phyloP scores from a whole-genome alignment of 176 grass and related monocot species.

The Musa troglodytarum region DNA sequence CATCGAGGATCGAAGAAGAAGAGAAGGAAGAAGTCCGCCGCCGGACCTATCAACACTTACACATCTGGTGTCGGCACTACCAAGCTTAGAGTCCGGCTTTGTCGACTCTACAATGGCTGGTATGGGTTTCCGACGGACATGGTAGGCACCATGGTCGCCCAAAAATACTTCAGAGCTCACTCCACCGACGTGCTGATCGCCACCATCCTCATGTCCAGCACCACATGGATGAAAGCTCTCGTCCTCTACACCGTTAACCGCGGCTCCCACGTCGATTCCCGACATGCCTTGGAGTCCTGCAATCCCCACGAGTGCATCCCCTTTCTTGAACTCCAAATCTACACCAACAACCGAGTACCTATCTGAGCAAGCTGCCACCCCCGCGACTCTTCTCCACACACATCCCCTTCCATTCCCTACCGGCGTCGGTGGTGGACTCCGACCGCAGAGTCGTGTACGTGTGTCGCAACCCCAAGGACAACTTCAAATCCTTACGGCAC shows the following conservation, averaged over 20 bases:
- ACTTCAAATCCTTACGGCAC: conserved; percentile 19
- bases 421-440: not conserved
- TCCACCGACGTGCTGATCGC: conserved; percentile 12
- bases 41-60: not conserved
- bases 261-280: not conserved
- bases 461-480: conserved; percentile 14
- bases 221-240: conserved; percentile 30
- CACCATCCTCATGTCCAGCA: conserved; percentile 25
- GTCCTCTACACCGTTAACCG: not conserved
- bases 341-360: not conserved
- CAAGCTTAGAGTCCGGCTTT: not conserved
- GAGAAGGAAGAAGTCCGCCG: not conserved
- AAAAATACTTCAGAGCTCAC: not conserved
- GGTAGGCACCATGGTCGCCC: not conserved
- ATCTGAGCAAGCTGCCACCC: not conserved
- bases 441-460: conserved; percentile 15
- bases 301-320: conserved; percentile 14
- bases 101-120: not conserved
- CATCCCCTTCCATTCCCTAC: conserved; percentile 6
- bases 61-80: not conserved
- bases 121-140: not conserved
- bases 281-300: not conserved
- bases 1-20: not conserved
- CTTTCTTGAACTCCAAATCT: conserved; percentile 14
- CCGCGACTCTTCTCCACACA: conserved; percentile 19